Evolutionary conservation across 768 basidiomycete species (phyloP).

Genomic region (Strobilomyces confusus): DNA sequence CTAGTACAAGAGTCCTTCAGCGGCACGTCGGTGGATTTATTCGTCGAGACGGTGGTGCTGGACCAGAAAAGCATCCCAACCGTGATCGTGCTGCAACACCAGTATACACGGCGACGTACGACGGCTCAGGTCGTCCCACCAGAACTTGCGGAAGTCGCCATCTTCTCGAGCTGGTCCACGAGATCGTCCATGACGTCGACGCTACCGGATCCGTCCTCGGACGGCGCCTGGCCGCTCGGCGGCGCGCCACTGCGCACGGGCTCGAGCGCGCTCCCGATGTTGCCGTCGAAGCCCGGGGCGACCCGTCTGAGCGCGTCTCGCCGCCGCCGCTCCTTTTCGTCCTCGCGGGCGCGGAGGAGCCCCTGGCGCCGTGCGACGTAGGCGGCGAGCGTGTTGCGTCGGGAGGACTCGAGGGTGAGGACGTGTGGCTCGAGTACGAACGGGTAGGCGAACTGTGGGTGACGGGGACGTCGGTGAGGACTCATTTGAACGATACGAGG

Average conservation of each 20-base stretch:
- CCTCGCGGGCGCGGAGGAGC: constrained; percentile 64
- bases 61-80: too few relatives aligned
- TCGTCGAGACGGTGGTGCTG: too few relatives aligned
- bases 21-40: too few relatives aligned
- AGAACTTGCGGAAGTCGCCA: constrained; percentile 36
- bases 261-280: constrained; percentile 44
- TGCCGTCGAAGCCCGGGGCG: constrained; percentile 82
- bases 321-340: constrained; percentile 66
- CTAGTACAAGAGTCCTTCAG: too few relatives aligned
- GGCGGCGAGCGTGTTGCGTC: constrained; percentile 61
- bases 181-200: constrained; percentile 76
- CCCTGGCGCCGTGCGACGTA: constrained; percentile 66
- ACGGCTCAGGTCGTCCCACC: background rate
- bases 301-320: constrained; percentile 68
- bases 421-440: constrained; percentile 90
- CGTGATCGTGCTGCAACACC: too few relatives aligned
- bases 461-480: constrained; percentile 1
- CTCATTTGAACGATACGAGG: background rate
- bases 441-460: constrained; percentile 88
- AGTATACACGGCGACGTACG: background rate
- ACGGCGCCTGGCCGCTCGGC: constrained; percentile 4
- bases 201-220: constrained; percentile 1
- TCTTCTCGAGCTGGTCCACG: constrained; percentile 72
- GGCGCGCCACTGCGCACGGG: constrained; percentile 14
- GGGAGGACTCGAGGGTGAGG: constrained; percentile 68